These are phyloP conservation scores for Balamuthia mandrillaris DNA, from an alignment of 208 protist genomes.

Conservation along the genomic window DNA sequence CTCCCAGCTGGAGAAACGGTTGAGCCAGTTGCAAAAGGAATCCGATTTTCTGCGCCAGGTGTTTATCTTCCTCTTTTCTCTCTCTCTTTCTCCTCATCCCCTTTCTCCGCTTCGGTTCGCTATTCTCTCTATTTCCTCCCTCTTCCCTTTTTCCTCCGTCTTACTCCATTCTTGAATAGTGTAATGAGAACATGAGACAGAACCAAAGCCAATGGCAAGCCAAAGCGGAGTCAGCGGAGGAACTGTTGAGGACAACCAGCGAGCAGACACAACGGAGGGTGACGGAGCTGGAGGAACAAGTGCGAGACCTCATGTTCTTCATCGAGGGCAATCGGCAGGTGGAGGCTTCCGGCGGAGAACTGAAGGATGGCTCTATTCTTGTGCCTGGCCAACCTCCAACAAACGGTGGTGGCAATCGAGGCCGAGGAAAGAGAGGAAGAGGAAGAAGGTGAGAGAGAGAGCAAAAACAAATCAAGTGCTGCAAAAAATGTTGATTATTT, in stretches of 20 bases:
- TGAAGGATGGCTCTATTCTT: neutral
- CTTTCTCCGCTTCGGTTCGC: no score
- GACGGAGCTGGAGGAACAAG: slow-evolving; percentile 53
- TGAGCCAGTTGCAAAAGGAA: neutral
- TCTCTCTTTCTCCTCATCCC: no score
- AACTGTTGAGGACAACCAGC: neutral
- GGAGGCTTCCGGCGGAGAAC: neutral
- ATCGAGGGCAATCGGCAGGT: slow-evolving; percentile 63
- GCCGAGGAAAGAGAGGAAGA: no score
- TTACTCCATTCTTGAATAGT: no score
- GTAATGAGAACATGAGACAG: neutral
- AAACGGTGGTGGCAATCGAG: no score
- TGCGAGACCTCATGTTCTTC: slow-evolving; percentile 70
- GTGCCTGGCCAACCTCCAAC: no score
- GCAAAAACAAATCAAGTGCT: neutral
- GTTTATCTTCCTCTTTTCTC: neutral
- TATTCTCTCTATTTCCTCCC: no score
- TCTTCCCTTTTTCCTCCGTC: no score
- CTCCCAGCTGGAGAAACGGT: slow-evolving; percentile 31
- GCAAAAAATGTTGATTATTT: no score
- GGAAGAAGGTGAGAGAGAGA: neutral
- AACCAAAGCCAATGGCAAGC: slow-evolving; percentile 16
- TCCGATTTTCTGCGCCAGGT: neutral
- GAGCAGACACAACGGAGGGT: slow-evolving; percentile 33
- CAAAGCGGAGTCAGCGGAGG: neutral